Conservation (phyloP, 345 rosid genomes). For the Salix exigua region DNA sequence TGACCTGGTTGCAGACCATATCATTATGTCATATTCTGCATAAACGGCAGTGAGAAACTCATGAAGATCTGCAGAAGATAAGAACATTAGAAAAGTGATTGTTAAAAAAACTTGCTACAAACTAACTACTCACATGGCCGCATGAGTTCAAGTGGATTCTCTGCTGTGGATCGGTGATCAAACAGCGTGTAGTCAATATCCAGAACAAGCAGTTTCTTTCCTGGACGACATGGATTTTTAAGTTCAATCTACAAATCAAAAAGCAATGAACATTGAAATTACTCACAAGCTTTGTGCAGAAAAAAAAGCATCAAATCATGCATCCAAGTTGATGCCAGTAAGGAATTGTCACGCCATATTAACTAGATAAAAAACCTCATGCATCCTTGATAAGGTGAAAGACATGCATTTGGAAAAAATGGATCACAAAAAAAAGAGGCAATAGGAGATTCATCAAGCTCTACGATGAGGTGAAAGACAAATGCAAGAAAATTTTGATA, state of each 20-base stretch:
- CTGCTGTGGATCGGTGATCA: slow-evolving; percentile 93
- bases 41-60: slow-evolving; percentile 93
- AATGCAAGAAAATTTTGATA: neutral
- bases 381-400: too few relatives aligned
- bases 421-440: neutral
- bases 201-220: slow-evolving; percentile 85
- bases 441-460: neutral
- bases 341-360: too few relatives aligned
- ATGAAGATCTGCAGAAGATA: slow-evolving; percentile 68
- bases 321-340: too few relatives aligned
- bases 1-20: slow-evolving; percentile 97
- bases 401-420: neutral
- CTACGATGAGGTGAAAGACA: neutral
- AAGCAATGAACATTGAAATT: neutral
- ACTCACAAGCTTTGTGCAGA: neutral
- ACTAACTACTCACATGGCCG: slow-evolving; percentile 67
- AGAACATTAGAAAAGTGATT: neutral
- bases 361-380: too few relatives aligned
- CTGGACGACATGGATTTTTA: slow-evolving; percentile 69
- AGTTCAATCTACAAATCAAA: slow-evolving; percentile 54
- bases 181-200: slow-evolving; percentile 94
- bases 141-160: slow-evolving; percentile 88
- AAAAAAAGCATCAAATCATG: neutral
- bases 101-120: neutral
- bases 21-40: slow-evolving; percentile 88